These are phyloP conservation scores for Talaromyces sp. DNA, from an alignment of 2,329 filamentous ascomycete genomes.

Conservation along the genomic window DNA sequence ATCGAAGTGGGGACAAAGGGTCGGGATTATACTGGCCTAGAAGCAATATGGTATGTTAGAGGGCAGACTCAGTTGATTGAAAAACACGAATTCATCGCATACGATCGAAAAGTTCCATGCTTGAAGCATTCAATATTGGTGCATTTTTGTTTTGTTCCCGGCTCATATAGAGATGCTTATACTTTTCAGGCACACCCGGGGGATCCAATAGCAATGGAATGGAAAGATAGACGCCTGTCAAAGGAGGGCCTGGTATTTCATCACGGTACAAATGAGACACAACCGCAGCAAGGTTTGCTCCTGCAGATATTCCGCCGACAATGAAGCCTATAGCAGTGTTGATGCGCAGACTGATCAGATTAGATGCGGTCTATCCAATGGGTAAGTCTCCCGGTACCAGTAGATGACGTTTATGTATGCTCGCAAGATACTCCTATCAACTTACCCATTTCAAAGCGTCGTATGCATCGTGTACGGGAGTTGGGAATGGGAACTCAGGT, in stretches of 20 bases:
- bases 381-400: background rate
- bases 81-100: too few relatives aligned
- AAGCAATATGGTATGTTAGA: too few relatives aligned
- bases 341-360: background rate
- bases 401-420: background rate
- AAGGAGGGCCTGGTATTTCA: background rate
- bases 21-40: background rate
- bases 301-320: slow-evolving; percentile 13
- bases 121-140: background rate
- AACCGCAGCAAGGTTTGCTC: background rate
- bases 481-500: slow-evolving; percentile 12
- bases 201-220: background rate
- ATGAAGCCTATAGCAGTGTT: slow-evolving; percentile 6
- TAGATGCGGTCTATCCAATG: background rate
- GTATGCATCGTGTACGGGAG: background rate
- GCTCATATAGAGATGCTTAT: background rate
- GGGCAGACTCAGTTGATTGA: too few relatives aligned
- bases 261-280: slow-evolving; percentile 3
- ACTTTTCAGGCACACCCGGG: background rate
- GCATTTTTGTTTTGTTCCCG: slow-evolving; percentile 9
- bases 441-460: slow-evolving; percentile 16
- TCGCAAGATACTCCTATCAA: background rate
- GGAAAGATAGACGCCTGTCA: slow-evolving; percentile 2
- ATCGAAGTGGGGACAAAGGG: background rate
- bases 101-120: background rate